These are phyloP conservation scores for Aspergillus latus DNA, from an alignment of 2,329 filamentous ascomycete genomes.

Conservation along the genomic window DNA sequence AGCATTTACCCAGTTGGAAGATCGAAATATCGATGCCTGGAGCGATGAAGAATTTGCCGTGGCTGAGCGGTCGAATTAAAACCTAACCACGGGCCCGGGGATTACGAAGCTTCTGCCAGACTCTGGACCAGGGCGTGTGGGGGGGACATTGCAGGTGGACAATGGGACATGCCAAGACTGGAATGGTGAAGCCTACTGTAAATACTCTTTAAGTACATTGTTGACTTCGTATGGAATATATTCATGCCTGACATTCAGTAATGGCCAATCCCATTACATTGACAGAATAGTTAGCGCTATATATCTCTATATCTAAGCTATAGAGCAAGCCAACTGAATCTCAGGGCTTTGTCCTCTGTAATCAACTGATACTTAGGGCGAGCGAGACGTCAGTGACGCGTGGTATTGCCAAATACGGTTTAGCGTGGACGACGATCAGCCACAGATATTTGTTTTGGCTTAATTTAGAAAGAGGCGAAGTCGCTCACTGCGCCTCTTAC, in stretches of 20 bases:
- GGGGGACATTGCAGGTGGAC: not conserved
- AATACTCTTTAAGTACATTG: not conserved
- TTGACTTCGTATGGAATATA: not conserved
- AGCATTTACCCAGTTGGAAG: not conserved
- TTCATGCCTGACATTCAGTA: not conserved
- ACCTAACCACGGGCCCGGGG: not conserved
- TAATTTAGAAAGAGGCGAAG: slow-evolving; percentile 12
- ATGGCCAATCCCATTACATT: no score
- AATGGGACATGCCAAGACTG: not conserved
- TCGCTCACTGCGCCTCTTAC: slow-evolving; percentile 2
- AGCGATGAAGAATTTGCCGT: not conserved
- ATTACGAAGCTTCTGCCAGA: not conserved
- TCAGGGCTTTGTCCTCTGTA: not conserved
- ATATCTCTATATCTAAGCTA: no score
- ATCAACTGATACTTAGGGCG: not conserved
- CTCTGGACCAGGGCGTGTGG: not conserved
- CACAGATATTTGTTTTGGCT: slow-evolving; percentile 7
- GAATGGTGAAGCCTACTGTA: not conserved
- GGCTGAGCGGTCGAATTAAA: not conserved
- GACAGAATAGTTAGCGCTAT: no score
- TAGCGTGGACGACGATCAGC: slow-evolving; percentile 3
- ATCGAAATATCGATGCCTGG: slow-evolving; percentile 5
- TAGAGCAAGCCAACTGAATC: not conserved
- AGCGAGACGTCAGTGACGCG: slow-evolving; percentile 10
- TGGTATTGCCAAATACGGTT: slow-evolving; percentile 3